Evolutionary conservation across 352 stramenopile genomes (phyloP), one percentile per base, ranked within the genome.

Genomic region (Globisporangium iwayamae): DNA sequence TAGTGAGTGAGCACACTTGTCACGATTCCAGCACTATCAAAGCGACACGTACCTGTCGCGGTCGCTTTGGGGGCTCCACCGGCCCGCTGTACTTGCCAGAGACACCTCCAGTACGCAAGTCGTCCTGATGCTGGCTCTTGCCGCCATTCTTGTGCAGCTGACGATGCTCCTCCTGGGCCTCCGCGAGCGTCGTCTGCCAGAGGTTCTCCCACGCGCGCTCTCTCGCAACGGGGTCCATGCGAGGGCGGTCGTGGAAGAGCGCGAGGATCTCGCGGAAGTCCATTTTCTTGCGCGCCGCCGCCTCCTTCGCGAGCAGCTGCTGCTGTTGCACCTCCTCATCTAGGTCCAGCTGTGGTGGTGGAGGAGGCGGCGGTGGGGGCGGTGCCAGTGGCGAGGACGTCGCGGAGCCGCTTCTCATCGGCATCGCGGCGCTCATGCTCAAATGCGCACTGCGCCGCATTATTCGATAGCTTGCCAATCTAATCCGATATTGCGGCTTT

Each of bases 231-330:
- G 51, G 32, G 46, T 80, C 71, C 57, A 38, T 54, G 16, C 13
- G 9, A 7, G 30, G 52, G 8, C 76, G 67, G 32, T 75, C 69
- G 56, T 91, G 79, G 56, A 91, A 89, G 25, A 90, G 73, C 61
- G 77, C 62, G 38, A 90, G 58, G 39, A 90, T 81, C 46, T 90
- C 79, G n/a, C 81, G 80, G 45, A 89, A 85, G 61, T 92, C 83
- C 59, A 85, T 75, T 51, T 72, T 76, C 63, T 79, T 85, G 0
- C 32, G 64, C 62, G 65, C 63, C 4, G 62, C 55, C 9, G 46
- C 34, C 45, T 72, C 61, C 48, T 60, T 45, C n/a, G 65, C 28
- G 32, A 36, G 66, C 6, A 39, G 25, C n/a, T 58, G 46, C 38
- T 60, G 34, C 43, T 22, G 8, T n/a, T 60, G 41, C 22, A 64